Evolutionary conservation across 2,329 filamentous ascomycete species (phyloP), one percentile per base, ranked within the genome.

Genomic region (Fusarium austroafricanum): DNA sequence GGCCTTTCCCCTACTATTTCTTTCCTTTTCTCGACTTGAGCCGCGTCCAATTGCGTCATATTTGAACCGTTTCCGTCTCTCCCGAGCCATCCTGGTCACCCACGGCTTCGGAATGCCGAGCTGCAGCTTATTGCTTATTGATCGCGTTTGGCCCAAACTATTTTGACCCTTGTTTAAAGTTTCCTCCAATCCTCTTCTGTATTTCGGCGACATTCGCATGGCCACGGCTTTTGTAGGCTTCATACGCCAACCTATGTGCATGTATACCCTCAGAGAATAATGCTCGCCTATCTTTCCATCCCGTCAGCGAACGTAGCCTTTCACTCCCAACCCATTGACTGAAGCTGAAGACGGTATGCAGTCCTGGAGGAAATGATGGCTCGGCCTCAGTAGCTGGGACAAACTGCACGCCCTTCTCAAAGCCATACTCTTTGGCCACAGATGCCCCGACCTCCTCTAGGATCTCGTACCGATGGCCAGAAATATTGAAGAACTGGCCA

Each of bases 401-500:
- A 28, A 75, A 80, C 18, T 64, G 66, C 2, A 75, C 72, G 0
- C 78, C 79, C 2, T 65, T 72, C 3, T 56, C 31, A 37, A 84
- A 77, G 0, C 72, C 74, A 59, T 84, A 85, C 60, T 83, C 81
- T 11, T 64, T 60, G 5, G 75, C 77, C 17, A 85, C 61, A 2
- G 81, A 80, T 5, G 62, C 50, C 6, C 75, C 73, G 5, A 86
- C 71, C 42, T 83, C 77, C 0, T 69, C 67, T 0, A 81, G 66
- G 0, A 81, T 85, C 72, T 85, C 83, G 66, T 84, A 85, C 6
- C 74, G 67, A 23, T 75, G 61, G 0, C 75, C 76, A 3, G 83
- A 84, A 39, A 85, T 79, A 65, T 85, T 85, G 65, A 82, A 85
- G 6, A 71, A 77, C 55, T 83, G 75, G 0, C 80, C 81, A 5